Evolutionary conservation across 768 basidiomycete genomes (phyloP).

Genomic region (Coprinopsis marcescibilis): DNA sequence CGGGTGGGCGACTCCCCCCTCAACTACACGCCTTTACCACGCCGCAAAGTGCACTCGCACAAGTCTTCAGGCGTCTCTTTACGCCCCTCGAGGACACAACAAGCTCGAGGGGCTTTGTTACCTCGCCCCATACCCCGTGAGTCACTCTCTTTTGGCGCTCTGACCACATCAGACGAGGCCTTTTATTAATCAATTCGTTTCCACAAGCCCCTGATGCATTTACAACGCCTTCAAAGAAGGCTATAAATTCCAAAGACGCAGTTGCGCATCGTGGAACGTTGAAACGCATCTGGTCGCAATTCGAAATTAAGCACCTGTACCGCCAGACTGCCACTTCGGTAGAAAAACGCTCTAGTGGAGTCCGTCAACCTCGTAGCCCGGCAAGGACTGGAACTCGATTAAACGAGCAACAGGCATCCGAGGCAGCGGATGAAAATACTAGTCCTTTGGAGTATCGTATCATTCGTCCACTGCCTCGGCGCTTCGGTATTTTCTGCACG

Average conservation of each 20-base stretch:
- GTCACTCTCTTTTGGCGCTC: neutral
- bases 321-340: too few relatives aligned
- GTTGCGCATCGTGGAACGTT: neutral
- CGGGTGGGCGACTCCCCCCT: slow-evolving; percentile 13
- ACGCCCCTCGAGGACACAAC: neutral
- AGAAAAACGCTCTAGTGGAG: too few relatives aligned
- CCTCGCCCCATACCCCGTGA: slow-evolving; percentile 3
- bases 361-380: too few relatives aligned
- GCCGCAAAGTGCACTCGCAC: slow-evolving; percentile 5
- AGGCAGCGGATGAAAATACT: slow-evolving; percentile 10
- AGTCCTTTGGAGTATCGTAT: slow-evolving; percentile 19
- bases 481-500: slow-evolving; percentile 37
- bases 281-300: neutral
- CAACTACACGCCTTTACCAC: neutral
- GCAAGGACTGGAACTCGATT: too few relatives aligned
- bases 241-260: neutral
- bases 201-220: neutral
- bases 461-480: slow-evolving; percentile 22
- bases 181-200: neutral
- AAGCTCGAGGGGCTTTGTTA: too few relatives aligned
- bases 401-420: neutral
- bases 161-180: neutral
- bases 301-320: too few relatives aligned
- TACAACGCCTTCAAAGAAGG: neutral
- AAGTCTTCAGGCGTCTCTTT: too few relatives aligned